Evolutionary conservation across 2,329 filamentous ascomycete genomes (phyloP).

Genomic region (Teratosphaeriaceae sp.): DNA sequence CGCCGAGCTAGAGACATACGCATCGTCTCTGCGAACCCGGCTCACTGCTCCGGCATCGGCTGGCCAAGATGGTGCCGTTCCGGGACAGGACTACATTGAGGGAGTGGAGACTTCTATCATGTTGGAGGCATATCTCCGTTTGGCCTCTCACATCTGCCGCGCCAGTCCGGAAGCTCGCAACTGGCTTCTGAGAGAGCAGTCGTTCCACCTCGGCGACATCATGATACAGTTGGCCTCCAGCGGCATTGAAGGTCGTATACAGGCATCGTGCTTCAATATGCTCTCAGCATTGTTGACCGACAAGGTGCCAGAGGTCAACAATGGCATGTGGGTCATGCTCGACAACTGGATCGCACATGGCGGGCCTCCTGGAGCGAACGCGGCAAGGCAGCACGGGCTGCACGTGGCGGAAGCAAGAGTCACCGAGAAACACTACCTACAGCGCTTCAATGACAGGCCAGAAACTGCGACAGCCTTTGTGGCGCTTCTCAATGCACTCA

Average conservation of each 20-base stretch:
- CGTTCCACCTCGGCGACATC: slow-evolving; percentile 63
- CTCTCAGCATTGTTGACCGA: slow-evolving; percentile 68
- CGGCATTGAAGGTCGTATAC: slow-evolving; percentile 66
- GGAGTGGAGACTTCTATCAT: slow-evolving; percentile 95
- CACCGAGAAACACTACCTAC: slow-evolving; percentile 25
- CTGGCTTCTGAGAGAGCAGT: slow-evolving; percentile 64
- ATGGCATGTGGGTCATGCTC: slow-evolving; percentile 71
- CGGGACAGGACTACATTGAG: slow-evolving; percentile 47
- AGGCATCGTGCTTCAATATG: slow-evolving; percentile 77
- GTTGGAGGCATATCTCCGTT: slow-evolving; percentile 85
- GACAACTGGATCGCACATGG: slow-evolving; percentile 70
- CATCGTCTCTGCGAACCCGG: slow-evolving; percentile 68
- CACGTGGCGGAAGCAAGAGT: slow-evolving; percentile 11
- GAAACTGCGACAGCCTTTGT: slow-evolving; percentile 65
- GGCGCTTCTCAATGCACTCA: slow-evolving; percentile 64
- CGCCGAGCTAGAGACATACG: slow-evolving; percentile 79
- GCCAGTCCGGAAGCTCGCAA: slow-evolving; percentile 66
- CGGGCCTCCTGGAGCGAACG: slow-evolving; percentile 14
- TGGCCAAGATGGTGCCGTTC: slow-evolving; percentile 26
- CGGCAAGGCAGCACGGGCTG: slow-evolving; percentile 11
- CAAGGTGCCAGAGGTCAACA: slow-evolving; percentile 61
- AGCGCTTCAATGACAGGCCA: slow-evolving; percentile 22
- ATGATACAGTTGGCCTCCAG: slow-evolving; percentile 75
- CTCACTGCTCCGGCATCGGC: slow-evolving; percentile 53
- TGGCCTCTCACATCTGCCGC: slow-evolving; percentile 74